Base-by-base conservation (phyloP, 1,284 basidiomycete species). In the Coriolopsis trogii region DNA sequence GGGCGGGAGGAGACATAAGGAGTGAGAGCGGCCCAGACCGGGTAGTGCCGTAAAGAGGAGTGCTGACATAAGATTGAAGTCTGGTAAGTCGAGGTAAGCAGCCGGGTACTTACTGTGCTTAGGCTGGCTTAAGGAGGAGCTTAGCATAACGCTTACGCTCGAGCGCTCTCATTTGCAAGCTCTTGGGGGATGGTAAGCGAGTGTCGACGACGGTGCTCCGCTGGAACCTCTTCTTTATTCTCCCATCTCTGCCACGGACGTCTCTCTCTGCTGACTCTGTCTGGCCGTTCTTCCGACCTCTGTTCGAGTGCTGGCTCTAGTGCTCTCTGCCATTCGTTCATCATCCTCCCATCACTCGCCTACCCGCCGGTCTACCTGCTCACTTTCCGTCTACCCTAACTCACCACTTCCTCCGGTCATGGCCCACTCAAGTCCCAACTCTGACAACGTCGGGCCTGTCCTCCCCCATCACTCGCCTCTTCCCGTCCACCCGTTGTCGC, bases 391-490 rank as follows among this genome's bases (percentile, higher is more conserved):
- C n/a, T n/a, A n/a, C n/a, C n/a, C n/a, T n/a, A n/a, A n/a, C 46
- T 53, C 58, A 49, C 48, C 31, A 44, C 36, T 16, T 23, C 6
- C 38, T 28, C 41, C 51, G 49, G 46, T 49, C 53, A 60, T 60
- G 59, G 55, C 46, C 43, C 59, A 57, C 51, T 53, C 58, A 25
- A 49, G 52, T 50, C 58, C 53, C 57, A 48, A 52, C 55, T 46
- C 54, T 41, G 60, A 62, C 43, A 55, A 57, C 52, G 50, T 62
- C 49, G 61, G 59, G 55, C 58, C 59, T 49, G 50, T 58, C 53
- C 56, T 62, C 34, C 43, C 57, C 39, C 50, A 56, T 12, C 60
- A 62, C 34, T 58, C 55, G 13, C 51, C 47, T 34, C 50, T 61
- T 49, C 50, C 47, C 33, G 52, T 57, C 40, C 59, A 58, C 26